Percentiles rank a stretch among this genome's conserved stretches.
Conservation (phyloP, 176 grass and related monocot species). For the Miscanthus lutarioriparius region DNA sequence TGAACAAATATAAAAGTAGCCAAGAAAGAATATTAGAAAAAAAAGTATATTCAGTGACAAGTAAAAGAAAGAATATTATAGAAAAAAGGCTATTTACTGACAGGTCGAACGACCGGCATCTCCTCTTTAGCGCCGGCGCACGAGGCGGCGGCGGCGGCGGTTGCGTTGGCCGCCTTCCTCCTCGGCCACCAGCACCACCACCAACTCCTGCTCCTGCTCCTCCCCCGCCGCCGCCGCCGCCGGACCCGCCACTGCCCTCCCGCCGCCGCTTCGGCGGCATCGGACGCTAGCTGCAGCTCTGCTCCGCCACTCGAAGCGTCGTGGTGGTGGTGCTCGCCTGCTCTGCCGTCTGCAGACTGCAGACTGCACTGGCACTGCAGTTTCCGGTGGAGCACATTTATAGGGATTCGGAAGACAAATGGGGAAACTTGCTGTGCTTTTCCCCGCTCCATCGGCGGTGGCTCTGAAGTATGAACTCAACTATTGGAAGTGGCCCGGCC, state of each 20-base stretch:
- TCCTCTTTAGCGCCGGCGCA: constrained; percentile 15
- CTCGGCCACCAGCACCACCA: neutral
- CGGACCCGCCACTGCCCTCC: neutral
- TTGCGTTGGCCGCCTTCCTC: neutral
- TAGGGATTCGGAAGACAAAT: neutral
- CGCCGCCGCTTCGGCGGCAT: constrained; percentile 34
- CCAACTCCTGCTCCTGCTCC: neutral
- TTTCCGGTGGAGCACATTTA: neutral
- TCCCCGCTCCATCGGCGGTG: neutral
- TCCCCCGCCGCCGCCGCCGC: neutral
- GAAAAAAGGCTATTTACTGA: constrained; percentile 7
- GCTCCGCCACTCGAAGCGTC: neutral
- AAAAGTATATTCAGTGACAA: neutral
- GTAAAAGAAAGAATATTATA: neutral
- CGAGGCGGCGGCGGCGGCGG: neutral
- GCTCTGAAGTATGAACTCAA: neutral
- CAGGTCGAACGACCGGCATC: constrained; percentile 50
- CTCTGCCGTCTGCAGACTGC: neutral
- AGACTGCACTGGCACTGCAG: neutral
- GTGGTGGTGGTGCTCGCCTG: too few relatives aligned
- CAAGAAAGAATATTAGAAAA: neutral
- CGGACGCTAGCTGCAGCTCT: neutral
- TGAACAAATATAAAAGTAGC: neutral
- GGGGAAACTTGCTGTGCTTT: neutral
- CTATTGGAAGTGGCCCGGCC: too few relatives aligned